Percentiles rank a stretch among this genome's conserved stretches.
phyloP scores from a whole-genome alignment of 106 monocot species.

The Allium cepa region DNA sequence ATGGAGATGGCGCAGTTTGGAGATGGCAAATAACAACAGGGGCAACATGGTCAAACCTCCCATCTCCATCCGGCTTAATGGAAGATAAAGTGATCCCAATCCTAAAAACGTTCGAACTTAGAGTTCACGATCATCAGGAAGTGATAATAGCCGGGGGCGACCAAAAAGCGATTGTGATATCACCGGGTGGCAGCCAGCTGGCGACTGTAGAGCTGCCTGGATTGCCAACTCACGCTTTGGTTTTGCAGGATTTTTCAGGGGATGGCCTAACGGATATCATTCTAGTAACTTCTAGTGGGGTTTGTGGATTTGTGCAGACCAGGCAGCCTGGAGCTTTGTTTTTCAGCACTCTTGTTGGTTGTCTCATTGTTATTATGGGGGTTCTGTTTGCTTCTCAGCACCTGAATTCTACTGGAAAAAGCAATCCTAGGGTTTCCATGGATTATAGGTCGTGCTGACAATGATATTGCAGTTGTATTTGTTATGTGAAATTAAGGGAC shows the following conservation, averaged over 20 bases:
- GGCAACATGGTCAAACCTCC: slow-evolving; percentile 86
- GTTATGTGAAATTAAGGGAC: too few species aligned
- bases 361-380: slow-evolving; percentile 80
- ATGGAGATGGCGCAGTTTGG: slow-evolving; percentile 82
- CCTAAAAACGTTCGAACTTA: slow-evolving; percentile 46
- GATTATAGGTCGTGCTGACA: slow-evolving; percentile 23
- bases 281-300: slow-evolving; percentile 58
- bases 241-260: slow-evolving; percentile 74
- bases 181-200: slow-evolving; percentile 51
- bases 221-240: slow-evolving; percentile 65
- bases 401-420: slow-evolving; percentile 38
- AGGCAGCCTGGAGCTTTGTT: slow-evolving; percentile 93
- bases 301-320: slow-evolving; percentile 78
- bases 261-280: slow-evolving; percentile 88
- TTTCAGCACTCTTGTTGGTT: slow-evolving; percentile 87
- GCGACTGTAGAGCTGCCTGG: slow-evolving; percentile 66
- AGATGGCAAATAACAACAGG: slow-evolving; percentile 85
- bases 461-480: too few species aligned
- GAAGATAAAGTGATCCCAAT: slow-evolving; percentile 67
- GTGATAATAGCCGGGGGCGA: slow-evolving; percentile 80
- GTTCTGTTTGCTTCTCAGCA: slow-evolving; percentile 84
- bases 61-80: slow-evolving; percentile 68
- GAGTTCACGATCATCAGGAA: slow-evolving; percentile 33
- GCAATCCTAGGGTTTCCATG: slow-evolving; percentile 62
- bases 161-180: slow-evolving; percentile 78